Base-by-base conservation (phyloP, 129 eudicot species). In the Apium graveolens region DNA sequence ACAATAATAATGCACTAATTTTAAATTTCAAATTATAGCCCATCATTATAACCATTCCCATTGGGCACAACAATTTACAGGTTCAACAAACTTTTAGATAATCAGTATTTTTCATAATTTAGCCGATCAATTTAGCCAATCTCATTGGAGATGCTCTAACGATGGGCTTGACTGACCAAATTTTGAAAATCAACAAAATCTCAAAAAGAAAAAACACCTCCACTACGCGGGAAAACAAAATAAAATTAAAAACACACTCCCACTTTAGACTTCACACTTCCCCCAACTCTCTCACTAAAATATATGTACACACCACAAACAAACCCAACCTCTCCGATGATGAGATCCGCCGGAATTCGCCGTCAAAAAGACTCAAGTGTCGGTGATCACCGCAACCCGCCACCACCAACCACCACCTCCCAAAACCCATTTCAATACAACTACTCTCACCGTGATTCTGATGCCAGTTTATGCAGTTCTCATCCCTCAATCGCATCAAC, bases 391-490 rank as follows among this genome's bases (percentile, higher is more conserved):
- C 70, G 70, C 1, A 70, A 82, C 42, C 49, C 70, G 4, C 84
- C 82, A 78, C 78, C 85, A 62, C 75, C 91, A 9, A 72, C 76
- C 46, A 86, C 90, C 14, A 85, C 91, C 34, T 1, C 21, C 26
- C 77, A 85, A 29, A 90, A 91, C 68, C 96, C 92, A 24, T 84
- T 86, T 84, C 92, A 85, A 43, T 81, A 53, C 86, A 29, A 77
- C 81, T 60, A 55, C 57, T 32, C 76, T 5, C 62, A 82, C 77
- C 97, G 97, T 29, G 98, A 93, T 38, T 91, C 97, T 83, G 98
- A 91, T 80, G 93, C 90, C n/a, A 91, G 97, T 79, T 86, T 87
- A 78, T 85, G 89, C 88, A 83, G 90, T 78, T 83, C 86, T 79
- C 96, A 89, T 48, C 91, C 90, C 38, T 90, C 96, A 55, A 75